A percentile compares a stretch with the other conserved stretches of the same genome.
Evolutionary conservation across 2,329 filamentous ascomycete genomes (phyloP).

Genomic region (Metarhizium guizhouense): DNA sequence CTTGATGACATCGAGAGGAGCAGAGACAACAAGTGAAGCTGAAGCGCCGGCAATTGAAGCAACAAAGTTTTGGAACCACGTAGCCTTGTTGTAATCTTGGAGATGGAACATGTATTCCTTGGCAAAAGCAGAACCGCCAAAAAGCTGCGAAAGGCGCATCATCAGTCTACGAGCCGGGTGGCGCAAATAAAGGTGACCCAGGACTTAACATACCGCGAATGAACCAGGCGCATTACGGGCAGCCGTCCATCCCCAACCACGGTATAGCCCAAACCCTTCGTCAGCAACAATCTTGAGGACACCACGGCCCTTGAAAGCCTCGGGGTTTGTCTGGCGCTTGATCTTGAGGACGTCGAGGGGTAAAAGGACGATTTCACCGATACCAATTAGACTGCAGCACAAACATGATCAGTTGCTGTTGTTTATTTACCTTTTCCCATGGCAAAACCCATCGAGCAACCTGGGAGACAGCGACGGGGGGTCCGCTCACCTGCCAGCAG

Average conservation of each 20-base stretch:
- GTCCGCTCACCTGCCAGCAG: slow-evolving; percentile 66
- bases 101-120: slow-evolving; percentile 94
- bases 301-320: slow-evolving; percentile 91
- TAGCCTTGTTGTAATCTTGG: slow-evolving; percentile 88
- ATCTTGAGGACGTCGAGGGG: slow-evolving; percentile 98
- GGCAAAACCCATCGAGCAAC: neutral
- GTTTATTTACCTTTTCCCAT: neutral
- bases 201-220: slow-evolving; percentile 66
- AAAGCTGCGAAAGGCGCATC: slow-evolving; percentile 51
- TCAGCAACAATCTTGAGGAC: slow-evolving; percentile 83
- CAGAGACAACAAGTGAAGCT: slow-evolving; percentile 92
- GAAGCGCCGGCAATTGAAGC: slow-evolving; percentile 93
- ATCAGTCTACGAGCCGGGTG: neutral
- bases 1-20: slow-evolving; percentile 95
- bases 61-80: slow-evolving; percentile 94
- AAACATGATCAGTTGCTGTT: slow-evolving; percentile 10
- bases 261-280: slow-evolving; percentile 91
- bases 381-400: slow-evolving; percentile 69
- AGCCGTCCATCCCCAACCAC: slow-evolving; percentile 95
- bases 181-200: neutral
- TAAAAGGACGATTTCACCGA: slow-evolving; percentile 91
- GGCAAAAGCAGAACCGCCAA: slow-evolving; percentile 92
- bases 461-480: neutral
- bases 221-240: slow-evolving; percentile 94
- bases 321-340: slow-evolving; percentile 98